Evolutionary conservation across 1,284 basidiomycete species (phyloP).

Genomic region (Cutaneotrichosporon arboriforme): DNA sequence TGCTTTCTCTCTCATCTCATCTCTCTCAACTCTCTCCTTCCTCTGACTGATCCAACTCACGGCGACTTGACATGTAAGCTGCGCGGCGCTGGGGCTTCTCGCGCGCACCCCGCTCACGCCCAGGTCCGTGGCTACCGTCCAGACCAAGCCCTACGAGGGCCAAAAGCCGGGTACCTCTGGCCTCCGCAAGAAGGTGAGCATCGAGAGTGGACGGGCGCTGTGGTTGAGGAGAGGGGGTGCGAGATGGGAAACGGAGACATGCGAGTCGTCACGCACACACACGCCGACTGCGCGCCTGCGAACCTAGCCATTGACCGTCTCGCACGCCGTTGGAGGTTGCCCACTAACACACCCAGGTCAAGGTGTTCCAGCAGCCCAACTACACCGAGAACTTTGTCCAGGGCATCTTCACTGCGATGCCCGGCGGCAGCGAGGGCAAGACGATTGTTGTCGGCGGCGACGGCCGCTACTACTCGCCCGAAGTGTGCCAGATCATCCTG

Average conservation of each 20-base stretch:
- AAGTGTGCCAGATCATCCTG: constrained; percentile 84
- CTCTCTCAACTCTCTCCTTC: no score
- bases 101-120: no score
- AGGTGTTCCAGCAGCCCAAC: constrained; percentile 56
- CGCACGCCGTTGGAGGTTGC: neutral
- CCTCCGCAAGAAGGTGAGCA: constrained; percentile 81
- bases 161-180: constrained; percentile 95
- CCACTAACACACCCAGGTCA: constrained; percentile 12
- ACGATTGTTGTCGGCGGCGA: constrained; percentile 96
- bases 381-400: constrained; percentile 99
- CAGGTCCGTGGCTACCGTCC: constrained; percentile 36
- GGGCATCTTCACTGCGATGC: constrained; percentile 86
- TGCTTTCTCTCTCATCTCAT: no score
- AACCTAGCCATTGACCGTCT: no score
- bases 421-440: constrained; percentile 59
- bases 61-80: no score
- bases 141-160: constrained; percentile 49
- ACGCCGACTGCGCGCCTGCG: neutral
- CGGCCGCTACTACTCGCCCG: constrained; percentile 84
- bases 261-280: neutral
- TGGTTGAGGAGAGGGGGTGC: neutral
- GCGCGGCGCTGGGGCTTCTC: no score
- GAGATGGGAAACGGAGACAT: constrained; percentile 39
- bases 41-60: no score
- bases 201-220: constrained; percentile 38